Percentiles rank a stretch among this genome's conserved stretches.
These are phyloP conservation scores for Penicillium subrubescens DNA, from an alignment of 495 filamentous ascomycete species.

Conservation along the genomic window DNA sequence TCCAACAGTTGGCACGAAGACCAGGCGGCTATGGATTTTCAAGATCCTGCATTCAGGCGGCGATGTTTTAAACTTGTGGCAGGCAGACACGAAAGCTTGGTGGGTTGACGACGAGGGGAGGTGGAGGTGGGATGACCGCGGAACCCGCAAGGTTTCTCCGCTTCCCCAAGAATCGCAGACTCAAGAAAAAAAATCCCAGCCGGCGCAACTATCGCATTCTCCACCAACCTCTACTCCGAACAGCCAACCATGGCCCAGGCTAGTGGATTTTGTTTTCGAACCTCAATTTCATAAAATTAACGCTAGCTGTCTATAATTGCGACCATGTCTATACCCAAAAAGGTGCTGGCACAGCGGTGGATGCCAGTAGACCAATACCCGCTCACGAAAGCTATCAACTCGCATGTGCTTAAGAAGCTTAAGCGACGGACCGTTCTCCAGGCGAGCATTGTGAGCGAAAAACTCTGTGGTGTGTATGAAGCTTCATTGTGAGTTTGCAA, in stretches of 20 bases:
- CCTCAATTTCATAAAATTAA: background rate
- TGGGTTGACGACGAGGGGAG: conserved; percentile 1
- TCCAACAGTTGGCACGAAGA: conserved; percentile 20
- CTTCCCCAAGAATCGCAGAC: conserved; percentile 1
- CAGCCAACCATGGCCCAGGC: background rate
- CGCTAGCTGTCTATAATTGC: background rate
- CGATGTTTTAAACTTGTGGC: background rate
- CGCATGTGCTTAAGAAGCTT: conserved; percentile 3
- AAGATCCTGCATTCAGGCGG: conserved; percentile 31
- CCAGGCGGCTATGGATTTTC: conserved; percentile 13
- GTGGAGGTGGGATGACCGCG: conserved; percentile 14
- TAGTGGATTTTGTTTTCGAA: background rate
- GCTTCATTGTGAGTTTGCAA: conserved; percentile 1
- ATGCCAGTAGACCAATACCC: conserved; percentile 21
- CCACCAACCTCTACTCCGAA: background rate
- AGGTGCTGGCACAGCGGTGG: conserved; percentile 4
- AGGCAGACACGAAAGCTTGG: conserved; percentile 7
- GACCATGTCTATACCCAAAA: conserved; percentile 7
- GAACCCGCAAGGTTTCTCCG: conserved; percentile 16
- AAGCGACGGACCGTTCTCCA: conserved; percentile 4
- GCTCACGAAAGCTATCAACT: conserved; percentile 19
- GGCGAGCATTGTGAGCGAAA: conserved; percentile 55
- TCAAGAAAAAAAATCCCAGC: background rate
- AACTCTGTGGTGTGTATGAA: conserved; percentile 58
- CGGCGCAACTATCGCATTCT: background rate